Conservation (phyloP, 495 filamentous ascomycete genomes). For the Penicillium goetzii region DNA sequence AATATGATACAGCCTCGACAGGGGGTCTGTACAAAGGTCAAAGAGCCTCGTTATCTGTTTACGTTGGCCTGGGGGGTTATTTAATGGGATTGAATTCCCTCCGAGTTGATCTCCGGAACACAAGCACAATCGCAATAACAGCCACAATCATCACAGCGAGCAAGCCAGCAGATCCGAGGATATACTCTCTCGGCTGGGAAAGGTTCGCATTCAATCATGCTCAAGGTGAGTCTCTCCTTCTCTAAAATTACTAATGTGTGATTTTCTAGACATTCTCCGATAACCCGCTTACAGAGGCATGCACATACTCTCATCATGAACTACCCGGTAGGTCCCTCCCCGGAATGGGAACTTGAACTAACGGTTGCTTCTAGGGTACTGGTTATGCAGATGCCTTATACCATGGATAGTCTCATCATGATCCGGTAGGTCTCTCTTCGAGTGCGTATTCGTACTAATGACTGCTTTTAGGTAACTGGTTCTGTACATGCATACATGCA, state of each 20-base stretch:
- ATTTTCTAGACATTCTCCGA: neutral
- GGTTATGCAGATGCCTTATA: neutral
- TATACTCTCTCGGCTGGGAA: neutral
- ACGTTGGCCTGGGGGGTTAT: constrained; percentile 12
- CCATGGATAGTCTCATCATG: no score
- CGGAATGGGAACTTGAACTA: neutral
- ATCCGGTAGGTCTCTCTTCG: no score
- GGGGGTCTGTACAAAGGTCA: constrained; percentile 9
- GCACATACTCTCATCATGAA: neutral
- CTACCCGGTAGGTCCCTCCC: neutral
- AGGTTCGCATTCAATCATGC: neutral
- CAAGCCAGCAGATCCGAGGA: neutral
- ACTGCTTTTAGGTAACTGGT: no score
- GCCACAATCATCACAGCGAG: neutral
- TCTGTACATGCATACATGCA: no score
- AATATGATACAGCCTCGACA: constrained; percentile 11
- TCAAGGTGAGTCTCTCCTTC: neutral
- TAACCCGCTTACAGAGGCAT: neutral
- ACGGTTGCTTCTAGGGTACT: neutral
- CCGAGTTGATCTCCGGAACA: neutral
- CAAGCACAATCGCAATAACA: neutral
- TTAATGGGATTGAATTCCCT: constrained; percentile 7
- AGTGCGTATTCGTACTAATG: no score
- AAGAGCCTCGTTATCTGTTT: neutral
- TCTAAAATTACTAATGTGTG: neutral